These are phyloP conservation scores for Tulasnella calospora DNA, from an alignment of 768 basidiomycete genomes.

Conservation along the genomic window DNA sequence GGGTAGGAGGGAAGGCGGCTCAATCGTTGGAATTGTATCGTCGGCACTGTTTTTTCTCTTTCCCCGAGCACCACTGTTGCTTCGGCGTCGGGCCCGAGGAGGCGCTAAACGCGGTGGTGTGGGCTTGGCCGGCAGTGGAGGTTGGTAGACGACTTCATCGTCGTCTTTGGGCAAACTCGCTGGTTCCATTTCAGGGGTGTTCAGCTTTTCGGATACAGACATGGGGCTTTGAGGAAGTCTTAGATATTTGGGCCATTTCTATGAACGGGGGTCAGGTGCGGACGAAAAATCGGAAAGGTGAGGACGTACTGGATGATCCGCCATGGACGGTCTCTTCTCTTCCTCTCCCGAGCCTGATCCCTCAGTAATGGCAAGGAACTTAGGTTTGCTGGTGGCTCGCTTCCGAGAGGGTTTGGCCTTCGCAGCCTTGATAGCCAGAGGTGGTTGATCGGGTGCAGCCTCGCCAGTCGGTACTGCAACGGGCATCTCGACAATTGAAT, in stretches of 20 bases:
- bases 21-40: neutral
- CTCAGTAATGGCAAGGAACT: slow-evolving; percentile 13
- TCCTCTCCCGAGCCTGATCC: neutral
- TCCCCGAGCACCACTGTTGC: neutral
- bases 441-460: neutral
- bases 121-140: slow-evolving; percentile 4
- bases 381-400: neutral
- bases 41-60: neutral
- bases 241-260: slow-evolving; percentile 19
- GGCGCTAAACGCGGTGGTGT: neutral
- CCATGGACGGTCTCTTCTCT: neutral
- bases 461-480: neutral
- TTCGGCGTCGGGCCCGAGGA: neutral
- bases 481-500: slow-evolving; percentile 8
- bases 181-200: neutral
- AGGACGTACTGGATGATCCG: neutral
- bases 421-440: neutral
- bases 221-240: slow-evolving; percentile 24
- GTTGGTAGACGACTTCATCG: slow-evolving; percentile 16
- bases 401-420: neutral
- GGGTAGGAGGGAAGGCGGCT: neutral
- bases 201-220: neutral
- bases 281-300: neutral
- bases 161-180: slow-evolving; percentile 4
- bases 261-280: neutral